Percentiles rank a stretch among this genome's conserved stretches.
Evolutionary conservation across 768 basidiomycete genomes (phyloP).

Genomic region (Lactifluus rugatus): DNA sequence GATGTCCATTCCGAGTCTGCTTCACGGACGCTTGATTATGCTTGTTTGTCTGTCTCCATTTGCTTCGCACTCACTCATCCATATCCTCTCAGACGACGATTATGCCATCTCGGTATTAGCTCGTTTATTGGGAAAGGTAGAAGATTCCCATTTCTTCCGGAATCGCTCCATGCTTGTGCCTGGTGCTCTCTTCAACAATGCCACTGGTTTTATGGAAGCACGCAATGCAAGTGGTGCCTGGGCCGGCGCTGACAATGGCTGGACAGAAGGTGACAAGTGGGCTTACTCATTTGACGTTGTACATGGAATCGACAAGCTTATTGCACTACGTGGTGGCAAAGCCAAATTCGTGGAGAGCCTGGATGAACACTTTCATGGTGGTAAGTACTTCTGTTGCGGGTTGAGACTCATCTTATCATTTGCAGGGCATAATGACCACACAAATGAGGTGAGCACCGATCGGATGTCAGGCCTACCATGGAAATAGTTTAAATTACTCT

Average conservation of each 20-base stretch:
- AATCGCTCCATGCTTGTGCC: slow-evolving; percentile 30
- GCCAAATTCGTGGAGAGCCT: slow-evolving; percentile 53
- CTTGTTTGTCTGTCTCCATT: slow-evolving; percentile 39
- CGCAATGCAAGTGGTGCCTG: slow-evolving; percentile 56
- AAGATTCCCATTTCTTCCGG: not conserved
- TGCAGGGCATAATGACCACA: not conserved
- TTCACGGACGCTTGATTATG: slow-evolving; percentile 69
- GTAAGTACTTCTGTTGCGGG: slow-evolving; percentile 23
- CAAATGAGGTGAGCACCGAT: not conserved
- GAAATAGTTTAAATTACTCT: not conserved
- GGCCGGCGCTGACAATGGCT: slow-evolving; percentile 61
- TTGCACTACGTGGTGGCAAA: slow-evolving; percentile 56
- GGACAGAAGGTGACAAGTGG: slow-evolving; percentile 78
- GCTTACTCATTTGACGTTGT: slow-evolving; percentile 74
- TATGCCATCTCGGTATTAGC: not conserved
- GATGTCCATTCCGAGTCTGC: slow-evolving; percentile 74
- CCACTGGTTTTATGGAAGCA: slow-evolving; percentile 78
- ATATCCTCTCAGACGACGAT: not conserved
- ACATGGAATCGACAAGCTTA: slow-evolving; percentile 56
- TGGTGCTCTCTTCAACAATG: slow-evolving; percentile 56
- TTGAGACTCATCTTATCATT: not conserved
- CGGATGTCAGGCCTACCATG: not conserved
- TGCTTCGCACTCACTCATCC: not conserved
- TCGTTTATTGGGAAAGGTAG: not conserved
- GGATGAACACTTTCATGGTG: slow-evolving; percentile 45